Percentiles rank a stretch among this genome's conserved stretches.
phyloP scores from a whole-genome alignment of 2,329 filamentous ascomycete genomes.

The Scedosporium boydii region DNA sequence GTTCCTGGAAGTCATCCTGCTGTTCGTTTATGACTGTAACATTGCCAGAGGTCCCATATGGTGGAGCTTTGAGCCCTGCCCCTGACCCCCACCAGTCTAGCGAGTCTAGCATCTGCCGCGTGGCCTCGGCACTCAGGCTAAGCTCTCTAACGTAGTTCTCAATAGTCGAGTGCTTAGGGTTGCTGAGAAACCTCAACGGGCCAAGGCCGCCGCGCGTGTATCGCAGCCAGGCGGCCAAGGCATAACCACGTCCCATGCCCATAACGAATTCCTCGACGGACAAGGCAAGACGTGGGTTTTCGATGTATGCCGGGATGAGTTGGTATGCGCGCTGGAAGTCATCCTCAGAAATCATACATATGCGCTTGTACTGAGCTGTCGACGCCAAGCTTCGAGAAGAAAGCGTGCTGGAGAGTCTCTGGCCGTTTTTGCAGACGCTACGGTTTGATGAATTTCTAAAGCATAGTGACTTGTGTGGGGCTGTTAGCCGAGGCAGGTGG shows the following conservation, averaged over 20 bases:
- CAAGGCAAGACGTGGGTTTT: not conserved
- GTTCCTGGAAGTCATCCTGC: not conserved
- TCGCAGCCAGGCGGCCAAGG: not conserved
- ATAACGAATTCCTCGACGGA: constrained; percentile 3
- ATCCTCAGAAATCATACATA: not conserved
- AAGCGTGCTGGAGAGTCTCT: no score
- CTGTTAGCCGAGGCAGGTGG: no score
- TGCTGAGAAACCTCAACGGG: not conserved
- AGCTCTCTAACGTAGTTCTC: not conserved
- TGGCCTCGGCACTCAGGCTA: not conserved
- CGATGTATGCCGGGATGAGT: not conserved
- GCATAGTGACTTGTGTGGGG: no score
- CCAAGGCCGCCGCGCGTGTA: not conserved
- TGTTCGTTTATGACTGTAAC: not conserved
- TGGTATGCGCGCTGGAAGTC: not conserved
- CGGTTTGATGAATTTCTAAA: no score
- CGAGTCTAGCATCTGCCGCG: not conserved
- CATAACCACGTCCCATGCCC: not conserved
- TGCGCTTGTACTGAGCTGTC: not conserved
- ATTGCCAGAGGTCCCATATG: not conserved
- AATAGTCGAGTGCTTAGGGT: not conserved
- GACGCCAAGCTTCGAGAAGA: no score
- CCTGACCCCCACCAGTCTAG: not conserved
- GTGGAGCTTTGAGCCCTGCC: no score
- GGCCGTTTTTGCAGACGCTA: no score